Conservation (phyloP, 2,329 filamentous ascomycete species). For the Lasiodiplodia sp. region DNA sequence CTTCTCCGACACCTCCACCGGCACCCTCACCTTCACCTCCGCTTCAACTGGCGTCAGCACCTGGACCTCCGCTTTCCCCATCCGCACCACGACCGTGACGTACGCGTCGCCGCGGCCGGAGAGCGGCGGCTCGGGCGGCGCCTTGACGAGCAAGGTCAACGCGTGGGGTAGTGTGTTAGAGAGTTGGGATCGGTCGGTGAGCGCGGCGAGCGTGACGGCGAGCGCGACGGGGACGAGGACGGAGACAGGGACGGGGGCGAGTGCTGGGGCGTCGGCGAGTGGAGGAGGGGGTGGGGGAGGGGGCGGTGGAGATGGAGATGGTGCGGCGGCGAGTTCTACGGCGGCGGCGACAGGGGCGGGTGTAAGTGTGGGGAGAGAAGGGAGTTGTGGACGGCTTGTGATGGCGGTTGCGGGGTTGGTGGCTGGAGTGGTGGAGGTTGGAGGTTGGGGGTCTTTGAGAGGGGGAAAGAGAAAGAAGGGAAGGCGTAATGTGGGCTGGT, state of each 20-base stretch:
- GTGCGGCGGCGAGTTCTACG: not conserved
- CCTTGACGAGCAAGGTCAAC: no score
- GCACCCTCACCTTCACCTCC: not conserved
- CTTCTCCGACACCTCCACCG: not conserved
- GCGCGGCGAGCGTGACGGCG: not conserved
- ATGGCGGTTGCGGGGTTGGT: not conserved
- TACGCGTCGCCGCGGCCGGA: not conserved
- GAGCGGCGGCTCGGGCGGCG: no score
- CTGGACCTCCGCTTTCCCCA: not conserved
- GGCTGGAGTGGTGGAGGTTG: not conserved
- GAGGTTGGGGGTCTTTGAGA: not conserved
- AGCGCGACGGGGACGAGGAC: not conserved
- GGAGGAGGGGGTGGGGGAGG: not conserved
- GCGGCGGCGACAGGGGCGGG: slow-evolving; percentile 12
- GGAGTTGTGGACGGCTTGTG: not conserved
- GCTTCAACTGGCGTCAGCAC: not conserved
- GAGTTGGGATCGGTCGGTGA: not conserved
- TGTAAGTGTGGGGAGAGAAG: not conserved
- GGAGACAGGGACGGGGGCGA: not conserved
- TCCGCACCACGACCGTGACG: not conserved
- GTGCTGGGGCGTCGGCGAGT: not conserved
- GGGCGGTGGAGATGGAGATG: no score
- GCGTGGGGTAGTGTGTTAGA: no score
- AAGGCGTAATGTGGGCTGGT: not conserved
- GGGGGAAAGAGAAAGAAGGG: not conserved